Evolutionary conservation across 2,329 filamentous ascomycete genomes (phyloP), one percentile per base, ranked within the genome.

Genomic region (Tolypocladium paradoxum): DNA sequence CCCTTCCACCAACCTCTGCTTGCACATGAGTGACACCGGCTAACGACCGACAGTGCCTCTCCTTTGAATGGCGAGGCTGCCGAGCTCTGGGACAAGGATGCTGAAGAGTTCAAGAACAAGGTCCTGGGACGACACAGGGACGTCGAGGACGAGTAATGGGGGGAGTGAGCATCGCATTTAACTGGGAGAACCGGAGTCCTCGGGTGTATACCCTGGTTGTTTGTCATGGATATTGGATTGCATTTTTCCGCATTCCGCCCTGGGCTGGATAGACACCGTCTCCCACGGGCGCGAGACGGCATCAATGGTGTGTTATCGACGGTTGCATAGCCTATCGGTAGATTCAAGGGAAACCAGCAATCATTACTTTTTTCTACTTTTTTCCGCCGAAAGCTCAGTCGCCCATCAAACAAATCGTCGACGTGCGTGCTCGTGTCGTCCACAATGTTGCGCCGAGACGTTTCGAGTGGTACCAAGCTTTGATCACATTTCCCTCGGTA

Each of bases 41-140:
- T 64, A 60, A 60, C 51, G 31, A 5, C 35, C 31, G 48, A 54
- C 57, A 97, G 92, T 70, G 83, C 93, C 55, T 96, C 90, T 60
- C 93, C 93, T 2, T 76, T 99, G 58, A 99, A 99, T 64, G 95
- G 90, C 55, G 91, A 99, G 71, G 93, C 93, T 33, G 93, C 95
- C 18, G 88, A 96, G 68, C 78, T 99, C 43, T 99, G 93, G 91
- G 92, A 96, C 68, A 90, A 85, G 61, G 83, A 97, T 68, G 77
- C 84, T 37, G 84, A 82, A 47, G 89, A 95, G 69, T 97, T 93
- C 78, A 90, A 96, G 79, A 82, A 82, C 60, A 85, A 85, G 73
- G 82, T 86, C 35, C 62, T 79, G 57, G 80, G 72, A 49, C 77
- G 83, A 55, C 82, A 86, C 70, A 74, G 75, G 48, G 83, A 85